A percentile compares a stretch with the other conserved stretches of the same genome.
phyloP scores from a whole-genome alignment of 2,329 filamentous ascomycete genomes.

The Colletotrichum simmondsii region DNA sequence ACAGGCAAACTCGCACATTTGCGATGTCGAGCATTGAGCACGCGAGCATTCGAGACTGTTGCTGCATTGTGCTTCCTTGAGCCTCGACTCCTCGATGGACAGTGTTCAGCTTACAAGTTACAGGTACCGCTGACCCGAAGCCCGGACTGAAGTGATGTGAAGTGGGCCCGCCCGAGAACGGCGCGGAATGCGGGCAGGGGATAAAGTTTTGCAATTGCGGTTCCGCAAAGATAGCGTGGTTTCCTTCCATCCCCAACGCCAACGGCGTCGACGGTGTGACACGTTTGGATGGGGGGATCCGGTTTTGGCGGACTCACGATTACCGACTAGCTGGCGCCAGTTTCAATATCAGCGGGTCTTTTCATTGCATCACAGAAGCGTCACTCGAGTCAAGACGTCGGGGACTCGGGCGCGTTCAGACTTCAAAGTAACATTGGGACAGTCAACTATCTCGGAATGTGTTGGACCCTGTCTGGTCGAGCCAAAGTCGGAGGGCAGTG shows the following conservation, averaged over 20 bases:
- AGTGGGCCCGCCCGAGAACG: conserved; percentile 5
- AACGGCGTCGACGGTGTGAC: background rate
- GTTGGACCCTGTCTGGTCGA: background rate
- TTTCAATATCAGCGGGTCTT: background rate
- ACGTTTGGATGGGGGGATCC: background rate
- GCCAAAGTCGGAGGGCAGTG: background rate
- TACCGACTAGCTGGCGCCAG: background rate
- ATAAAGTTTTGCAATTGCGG: background rate
- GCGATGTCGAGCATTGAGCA: background rate
- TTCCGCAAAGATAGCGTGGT: background rate
- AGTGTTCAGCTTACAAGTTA: too few relatives aligned
- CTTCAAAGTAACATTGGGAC: background rate
- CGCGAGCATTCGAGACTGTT: background rate
- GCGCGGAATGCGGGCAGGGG: background rate
- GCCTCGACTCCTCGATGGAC: too few relatives aligned
- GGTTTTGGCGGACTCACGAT: background rate
- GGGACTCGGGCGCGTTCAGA: too few relatives aligned
- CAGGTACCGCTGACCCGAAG: conserved; percentile 8
- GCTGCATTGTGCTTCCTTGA: background rate
- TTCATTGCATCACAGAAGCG: conserved; percentile 9
- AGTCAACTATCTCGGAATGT: background rate
- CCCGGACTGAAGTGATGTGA: background rate
- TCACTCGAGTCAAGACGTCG: background rate
- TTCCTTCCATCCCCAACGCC: background rate
- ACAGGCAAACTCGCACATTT: background rate